Percentiles rank a stretch among this genome's conserved stretches.
These are phyloP conservation scores for Candida yuanshanica DNA, from an alignment of 805 yeast genomes.

Conservation along the genomic window DNA sequence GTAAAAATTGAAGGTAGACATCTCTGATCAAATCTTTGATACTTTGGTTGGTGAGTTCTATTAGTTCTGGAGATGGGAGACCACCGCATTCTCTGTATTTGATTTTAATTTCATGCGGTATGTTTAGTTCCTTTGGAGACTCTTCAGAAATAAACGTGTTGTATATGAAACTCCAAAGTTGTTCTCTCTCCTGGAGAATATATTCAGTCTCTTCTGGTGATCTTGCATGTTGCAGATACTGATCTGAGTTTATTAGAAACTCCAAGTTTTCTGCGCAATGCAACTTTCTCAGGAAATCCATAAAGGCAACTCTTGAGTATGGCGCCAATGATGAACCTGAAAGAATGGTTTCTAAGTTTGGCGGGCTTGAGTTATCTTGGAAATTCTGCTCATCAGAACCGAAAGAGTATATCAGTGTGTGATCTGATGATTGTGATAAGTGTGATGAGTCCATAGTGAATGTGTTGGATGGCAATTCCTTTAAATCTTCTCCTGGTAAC, in stretches of 20 bases:
- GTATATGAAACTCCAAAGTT: constrained; percentile 22
- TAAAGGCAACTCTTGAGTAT: constrained; percentile 22
- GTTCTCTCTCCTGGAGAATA: constrained; percentile 4
- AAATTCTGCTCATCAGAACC: neutral
- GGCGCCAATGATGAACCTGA: constrained; percentile 22
- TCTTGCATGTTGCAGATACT: constrained; percentile 4
- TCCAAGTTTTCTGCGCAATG: constrained; percentile 25
- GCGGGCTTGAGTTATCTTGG: constrained; percentile 5
- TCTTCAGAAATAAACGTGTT: constrained; percentile 36
- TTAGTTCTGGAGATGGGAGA: constrained; percentile 14
- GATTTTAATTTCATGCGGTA: constrained; percentile 21
- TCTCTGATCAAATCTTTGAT: constrained; percentile 21
- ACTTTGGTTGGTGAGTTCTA: constrained; percentile 16
- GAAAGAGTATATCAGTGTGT: neutral
- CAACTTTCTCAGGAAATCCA: constrained; percentile 17
- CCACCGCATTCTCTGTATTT: constrained; percentile 9
- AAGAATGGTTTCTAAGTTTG: constrained; percentile 18
- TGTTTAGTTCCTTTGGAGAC: constrained; percentile 31
- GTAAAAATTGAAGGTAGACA: constrained; percentile 21
- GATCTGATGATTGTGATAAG: neutral
- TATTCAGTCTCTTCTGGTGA: neutral
- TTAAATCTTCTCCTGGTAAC: too few relatives aligned
- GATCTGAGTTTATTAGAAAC: constrained; percentile 19
- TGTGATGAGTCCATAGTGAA: neutral
- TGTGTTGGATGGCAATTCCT: too few relatives aligned